Percentiles rank a stretch among this genome's conserved stretches.
phyloP scores from a whole-genome alignment of 306 rosid species.

The Acacia acuminata region DNA sequence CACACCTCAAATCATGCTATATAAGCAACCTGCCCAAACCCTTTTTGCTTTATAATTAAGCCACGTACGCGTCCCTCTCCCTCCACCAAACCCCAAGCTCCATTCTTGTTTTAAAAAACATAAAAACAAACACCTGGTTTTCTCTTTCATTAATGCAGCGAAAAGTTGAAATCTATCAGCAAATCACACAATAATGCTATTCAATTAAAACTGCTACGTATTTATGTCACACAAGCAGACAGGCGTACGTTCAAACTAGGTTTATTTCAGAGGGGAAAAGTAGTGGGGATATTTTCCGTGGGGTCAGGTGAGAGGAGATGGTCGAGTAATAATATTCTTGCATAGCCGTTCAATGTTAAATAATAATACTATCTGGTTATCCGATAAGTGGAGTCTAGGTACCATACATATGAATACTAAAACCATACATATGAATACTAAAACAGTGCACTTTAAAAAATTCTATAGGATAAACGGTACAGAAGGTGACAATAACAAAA shows the following conservation, averaged over 20 bases:
- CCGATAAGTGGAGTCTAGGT: neutral
- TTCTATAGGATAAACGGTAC: neutral
- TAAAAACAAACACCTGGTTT: neutral
- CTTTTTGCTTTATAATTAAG: constrained; percentile 57
- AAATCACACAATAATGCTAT: constrained; percentile 21
- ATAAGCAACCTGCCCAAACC: constrained; percentile 35
- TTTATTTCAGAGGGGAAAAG: constrained; percentile 20
- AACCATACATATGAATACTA: too few relatives aligned
- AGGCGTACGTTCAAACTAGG: constrained; percentile 29
- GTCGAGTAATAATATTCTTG: neutral
- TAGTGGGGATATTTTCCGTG: constrained; percentile 10
- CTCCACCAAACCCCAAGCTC: constrained; percentile 50
- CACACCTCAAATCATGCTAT: constrained; percentile 26
- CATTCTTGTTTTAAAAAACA: constrained; percentile 27
- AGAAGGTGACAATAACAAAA: constrained; percentile 25
- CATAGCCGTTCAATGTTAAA: constrained; percentile 5
- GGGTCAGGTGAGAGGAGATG: constrained; percentile 5
- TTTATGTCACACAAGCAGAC: constrained; percentile 32
- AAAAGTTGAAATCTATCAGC: constrained; percentile 43
- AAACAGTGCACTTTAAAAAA: too few relatives aligned
- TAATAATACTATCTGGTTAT: neutral
- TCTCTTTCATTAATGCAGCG: constrained; percentile 34
- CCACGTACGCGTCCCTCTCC: constrained; percentile 47
- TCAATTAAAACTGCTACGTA: constrained; percentile 20
- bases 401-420: too few relatives aligned